phyloP scores from a whole-genome alignment of 768 basidiomycete genomes.

The Calvatia gigantea region DNA sequence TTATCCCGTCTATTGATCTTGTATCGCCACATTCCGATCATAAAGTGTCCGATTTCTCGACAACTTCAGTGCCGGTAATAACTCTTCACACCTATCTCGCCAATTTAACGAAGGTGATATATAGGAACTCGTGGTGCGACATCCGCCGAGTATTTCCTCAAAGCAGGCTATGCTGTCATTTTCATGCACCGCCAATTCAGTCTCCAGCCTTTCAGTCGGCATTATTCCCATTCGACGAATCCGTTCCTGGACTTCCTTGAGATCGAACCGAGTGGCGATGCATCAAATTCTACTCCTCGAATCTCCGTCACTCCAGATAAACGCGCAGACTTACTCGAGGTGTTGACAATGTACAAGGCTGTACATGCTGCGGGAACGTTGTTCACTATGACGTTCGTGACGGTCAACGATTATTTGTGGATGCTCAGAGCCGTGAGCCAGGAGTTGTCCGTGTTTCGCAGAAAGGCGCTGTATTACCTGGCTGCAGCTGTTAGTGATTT shows the following conservation, averaged over 20 bases:
- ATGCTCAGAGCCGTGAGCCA: conserved; percentile 79
- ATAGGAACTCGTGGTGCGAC: conserved; percentile 95
- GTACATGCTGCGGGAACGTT: conserved; percentile 74
- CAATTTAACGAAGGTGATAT: conserved; percentile 6
- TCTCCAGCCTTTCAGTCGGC: conserved; percentile 93
- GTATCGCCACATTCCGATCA: conserved; percentile 7
- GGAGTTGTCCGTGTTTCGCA: conserved; percentile 66
- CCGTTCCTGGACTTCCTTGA: conserved; percentile 96
- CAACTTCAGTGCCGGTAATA: conserved; percentile 91
- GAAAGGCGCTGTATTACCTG: conserved; percentile 88
- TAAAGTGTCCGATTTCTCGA: conserved; percentile 94
- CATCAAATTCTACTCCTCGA: conserved; percentile 30
- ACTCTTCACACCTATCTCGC: neutral
- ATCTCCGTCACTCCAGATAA: conserved; percentile 70
- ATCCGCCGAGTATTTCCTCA: conserved; percentile 96
- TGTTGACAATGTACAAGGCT: conserved; percentile 76
- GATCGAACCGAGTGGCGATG: conserved; percentile 38
- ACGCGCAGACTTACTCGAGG: conserved; percentile 60
- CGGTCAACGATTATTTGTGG: conserved; percentile 96
- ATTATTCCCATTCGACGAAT: conserved; percentile 97
- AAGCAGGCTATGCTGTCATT: conserved; percentile 93
- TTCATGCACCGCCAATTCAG: conserved; percentile 99
- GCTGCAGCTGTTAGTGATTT: conserved; percentile 99
- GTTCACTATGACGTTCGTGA: conserved; percentile 86
- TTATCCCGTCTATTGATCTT: neutral